Conservation (phyloP, 331 rosid genomes). For the Ulmus americana region DNA sequence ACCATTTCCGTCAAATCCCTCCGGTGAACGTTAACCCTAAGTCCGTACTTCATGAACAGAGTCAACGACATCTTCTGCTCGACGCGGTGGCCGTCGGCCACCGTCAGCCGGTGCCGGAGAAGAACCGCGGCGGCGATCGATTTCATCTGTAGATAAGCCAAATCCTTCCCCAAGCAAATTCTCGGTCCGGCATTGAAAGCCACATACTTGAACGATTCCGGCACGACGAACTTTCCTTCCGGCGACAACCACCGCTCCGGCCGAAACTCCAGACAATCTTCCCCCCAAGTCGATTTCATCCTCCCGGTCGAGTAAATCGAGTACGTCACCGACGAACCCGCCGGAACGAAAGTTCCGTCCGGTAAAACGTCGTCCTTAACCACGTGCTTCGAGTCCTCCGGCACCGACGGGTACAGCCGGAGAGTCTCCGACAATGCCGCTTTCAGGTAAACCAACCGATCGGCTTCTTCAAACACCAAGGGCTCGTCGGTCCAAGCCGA, state of each 20-base stretch:
- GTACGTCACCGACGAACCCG: constrained; percentile 75
- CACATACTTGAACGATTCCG: constrained; percentile 66
- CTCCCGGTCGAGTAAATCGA: constrained; percentile 81
- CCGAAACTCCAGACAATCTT: constrained; percentile 71
- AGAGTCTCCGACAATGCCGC: constrained; percentile 86
- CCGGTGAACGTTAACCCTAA: constrained; percentile 43
- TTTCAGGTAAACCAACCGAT: constrained; percentile 55
- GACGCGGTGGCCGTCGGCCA: constrained; percentile 63
- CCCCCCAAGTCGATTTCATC: constrained; percentile 79
- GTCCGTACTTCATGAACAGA: constrained; percentile 87
- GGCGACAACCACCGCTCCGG: constrained; percentile 83
- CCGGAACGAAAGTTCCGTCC: constrained; percentile 75
- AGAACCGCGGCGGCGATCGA: constrained; percentile 72
- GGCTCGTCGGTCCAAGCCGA: constrained; percentile 54
- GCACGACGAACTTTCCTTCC: constrained; percentile 56
- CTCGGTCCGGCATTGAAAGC: constrained; percentile 96
- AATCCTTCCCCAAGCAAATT: constrained; percentile 78
- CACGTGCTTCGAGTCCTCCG: constrained; percentile 84
- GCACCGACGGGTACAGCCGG: constrained; percentile 81
- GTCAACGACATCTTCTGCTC: constrained; percentile 90
- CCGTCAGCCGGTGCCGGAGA: constrained; percentile 57
- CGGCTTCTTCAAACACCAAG: constrained; percentile 67
- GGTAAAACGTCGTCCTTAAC: constrained; percentile 63
- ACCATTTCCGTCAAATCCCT: constrained; percentile 53
- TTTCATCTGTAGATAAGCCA: constrained; percentile 89